These are phyloP conservation scores for Stagonosporopsis tanaceti DNA, from an alignment of 2,329 filamentous ascomycete species.

Conservation along the genomic window DNA sequence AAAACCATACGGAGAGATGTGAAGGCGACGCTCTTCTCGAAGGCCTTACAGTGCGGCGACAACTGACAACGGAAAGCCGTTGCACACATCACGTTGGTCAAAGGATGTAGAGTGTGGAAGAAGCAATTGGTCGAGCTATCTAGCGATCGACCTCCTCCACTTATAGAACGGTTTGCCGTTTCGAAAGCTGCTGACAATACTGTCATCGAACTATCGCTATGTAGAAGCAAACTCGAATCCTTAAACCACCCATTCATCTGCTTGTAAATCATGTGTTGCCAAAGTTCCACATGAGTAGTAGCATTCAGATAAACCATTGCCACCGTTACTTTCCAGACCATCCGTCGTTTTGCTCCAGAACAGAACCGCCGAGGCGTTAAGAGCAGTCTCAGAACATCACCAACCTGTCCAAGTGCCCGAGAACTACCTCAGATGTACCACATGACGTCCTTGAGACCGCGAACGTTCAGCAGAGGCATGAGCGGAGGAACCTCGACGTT, in stretches of 20 bases:
- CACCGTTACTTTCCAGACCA: background rate
- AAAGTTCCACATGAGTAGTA: background rate
- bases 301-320: background rate
- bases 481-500: conserved; percentile 50
- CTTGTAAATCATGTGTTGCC: background rate
- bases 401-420: background rate
- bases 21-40: background rate
- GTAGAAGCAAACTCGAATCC: background rate
- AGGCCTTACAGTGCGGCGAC: background rate
- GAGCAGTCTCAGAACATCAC: background rate
- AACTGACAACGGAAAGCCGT: background rate
- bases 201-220: background rate
- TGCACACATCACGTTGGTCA: background rate
- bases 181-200: background rate
- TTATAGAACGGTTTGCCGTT: background rate
- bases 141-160: background rate
- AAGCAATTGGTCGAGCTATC: background rate
- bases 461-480: conserved; percentile 51
- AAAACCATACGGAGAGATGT: background rate
- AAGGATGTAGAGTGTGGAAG: background rate
- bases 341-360: background rate
- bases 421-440: conserved; percentile 56
- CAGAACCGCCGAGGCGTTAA: too few relatives aligned
- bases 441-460: conserved; percentile 54
- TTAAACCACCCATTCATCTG: background rate